Evolutionary conservation across 345 rosid species (phyloP).

Genomic region (Rhodamnia rubescens): DNA sequence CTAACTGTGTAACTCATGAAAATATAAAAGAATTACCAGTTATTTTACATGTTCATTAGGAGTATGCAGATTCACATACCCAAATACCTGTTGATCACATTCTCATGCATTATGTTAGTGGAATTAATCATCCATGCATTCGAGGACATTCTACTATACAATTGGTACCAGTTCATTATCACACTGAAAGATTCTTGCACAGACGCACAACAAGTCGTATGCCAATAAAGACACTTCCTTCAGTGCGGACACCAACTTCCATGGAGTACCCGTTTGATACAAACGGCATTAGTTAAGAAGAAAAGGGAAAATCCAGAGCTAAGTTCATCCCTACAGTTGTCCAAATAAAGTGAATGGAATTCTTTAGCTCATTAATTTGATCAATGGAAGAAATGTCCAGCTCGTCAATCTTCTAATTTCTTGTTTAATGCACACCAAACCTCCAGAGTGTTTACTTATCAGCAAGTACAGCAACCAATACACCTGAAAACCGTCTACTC

Average conservation of each 20-base stretch:
- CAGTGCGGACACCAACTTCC: background rate
- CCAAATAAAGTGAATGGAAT: background rate
- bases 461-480: background rate
- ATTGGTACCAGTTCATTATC: background rate
- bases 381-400: background rate
- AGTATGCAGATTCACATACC: background rate
- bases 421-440: background rate
- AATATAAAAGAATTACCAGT: background rate
- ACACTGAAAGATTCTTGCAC: background rate
- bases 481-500: background rate
- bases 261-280: background rate
- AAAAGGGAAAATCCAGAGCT: background rate
- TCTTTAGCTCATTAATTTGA: background rate
- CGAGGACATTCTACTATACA: background rate
- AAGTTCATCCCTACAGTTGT: background rate
- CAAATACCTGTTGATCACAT: background rate
- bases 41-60: background rate
- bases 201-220: background rate
- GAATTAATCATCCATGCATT: background rate
- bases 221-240: background rate
- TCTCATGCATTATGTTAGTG: background rate
- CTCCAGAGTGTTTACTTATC: background rate
- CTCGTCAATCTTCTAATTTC: background rate
- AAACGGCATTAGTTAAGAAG: background rate
- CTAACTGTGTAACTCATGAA: background rate